Evolutionary conservation across 331 rosid species (phyloP), one percentile per base, ranked within the genome.

Genomic region (Quercus lobata): DNA sequence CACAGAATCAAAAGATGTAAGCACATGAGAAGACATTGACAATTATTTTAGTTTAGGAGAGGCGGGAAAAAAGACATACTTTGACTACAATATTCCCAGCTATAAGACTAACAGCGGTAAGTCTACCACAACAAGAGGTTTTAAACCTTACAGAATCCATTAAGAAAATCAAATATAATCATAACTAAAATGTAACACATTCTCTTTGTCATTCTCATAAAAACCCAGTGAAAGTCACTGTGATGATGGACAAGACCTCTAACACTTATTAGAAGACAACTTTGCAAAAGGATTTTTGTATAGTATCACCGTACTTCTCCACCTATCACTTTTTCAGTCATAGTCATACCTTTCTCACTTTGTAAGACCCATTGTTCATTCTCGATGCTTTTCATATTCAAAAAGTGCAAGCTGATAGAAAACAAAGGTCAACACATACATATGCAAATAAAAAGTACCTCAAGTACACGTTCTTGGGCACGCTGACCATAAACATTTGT

Each of bases 391-490:
- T 37, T 27, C n/a, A 62, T 37, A n/a, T 4, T 29, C 10, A 41
- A n/a, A 30, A 80, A 80, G 73, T n/a, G 7, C 17, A 10, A 65
- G 12, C 18, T 25, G 19, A 15, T 55, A 73, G 25, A 25, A 53
- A 21, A 16, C 57, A 49, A 81, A 37, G 46, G 53, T 4, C 54
- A 46, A 65, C 19, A 63, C 18, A 10, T 52, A 62, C 9, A 15
- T 44, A 62, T n/a, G 14, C n/a, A 21, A 65, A 75, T 70, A 54
- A 71, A 60, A 54, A 54, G 84, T 84, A 95, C 99, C 99, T 93
- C 96, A 62, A 89, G 82, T 44, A 86, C 81, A 27, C 74, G 82
- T 62, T 87, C 91, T 79, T 78, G 90, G 83, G 92, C 89, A 57
- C 73, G 86, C 76, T 72, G 84, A 81, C 83, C 85, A 72, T 84